Percentiles rank a stretch among this genome's conserved stretches.
Conservation (phyloP, 2,329 filamentous ascomycete genomes). For the Clonostachys solani region DNA sequence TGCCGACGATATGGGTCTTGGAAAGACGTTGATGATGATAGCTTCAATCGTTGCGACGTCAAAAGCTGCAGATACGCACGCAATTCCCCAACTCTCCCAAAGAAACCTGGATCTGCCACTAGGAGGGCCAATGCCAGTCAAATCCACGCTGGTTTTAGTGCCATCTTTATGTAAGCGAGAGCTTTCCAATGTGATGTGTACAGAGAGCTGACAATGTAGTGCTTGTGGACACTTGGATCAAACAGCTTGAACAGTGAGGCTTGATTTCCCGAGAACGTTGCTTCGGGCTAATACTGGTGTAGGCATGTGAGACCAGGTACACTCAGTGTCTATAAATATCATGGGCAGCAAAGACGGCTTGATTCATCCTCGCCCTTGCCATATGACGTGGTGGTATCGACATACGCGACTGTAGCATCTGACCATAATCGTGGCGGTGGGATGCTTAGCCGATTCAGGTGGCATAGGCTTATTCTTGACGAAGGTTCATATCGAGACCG, state of each 20-base stretch:
- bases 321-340: slow-evolving; percentile 26
- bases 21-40: slow-evolving; percentile 3
- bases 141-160: slow-evolving; percentile 37
- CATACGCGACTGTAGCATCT: slow-evolving; percentile 37
- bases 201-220: slow-evolving; percentile 16
- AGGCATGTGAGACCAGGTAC: neutral
- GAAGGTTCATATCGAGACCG: slow-evolving; percentile 28
- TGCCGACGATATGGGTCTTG: neutral
- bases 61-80: no score
- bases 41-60: slow-evolving; percentile 1
- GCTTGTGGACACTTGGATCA: slow-evolving; percentile 31
- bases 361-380: slow-evolving; percentile 14
- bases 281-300: neutral
- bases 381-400: slow-evolving; percentile 39
- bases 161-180: slow-evolving; percentile 31
- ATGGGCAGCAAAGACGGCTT: slow-evolving; percentile 21
- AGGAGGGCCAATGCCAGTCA: slow-evolving; percentile 1
- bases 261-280: neutral
- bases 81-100: no score
- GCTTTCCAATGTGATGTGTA: neutral
- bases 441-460: slow-evolving; percentile 24
- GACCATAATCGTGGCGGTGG: slow-evolving; percentile 17
- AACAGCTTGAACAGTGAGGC: slow-evolving; percentile 29
- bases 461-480: slow-evolving; percentile 36
- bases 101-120: no score